Conservation (phyloP, 2,329 filamentous ascomycete species). For the Grosmannia serpens region DNA sequence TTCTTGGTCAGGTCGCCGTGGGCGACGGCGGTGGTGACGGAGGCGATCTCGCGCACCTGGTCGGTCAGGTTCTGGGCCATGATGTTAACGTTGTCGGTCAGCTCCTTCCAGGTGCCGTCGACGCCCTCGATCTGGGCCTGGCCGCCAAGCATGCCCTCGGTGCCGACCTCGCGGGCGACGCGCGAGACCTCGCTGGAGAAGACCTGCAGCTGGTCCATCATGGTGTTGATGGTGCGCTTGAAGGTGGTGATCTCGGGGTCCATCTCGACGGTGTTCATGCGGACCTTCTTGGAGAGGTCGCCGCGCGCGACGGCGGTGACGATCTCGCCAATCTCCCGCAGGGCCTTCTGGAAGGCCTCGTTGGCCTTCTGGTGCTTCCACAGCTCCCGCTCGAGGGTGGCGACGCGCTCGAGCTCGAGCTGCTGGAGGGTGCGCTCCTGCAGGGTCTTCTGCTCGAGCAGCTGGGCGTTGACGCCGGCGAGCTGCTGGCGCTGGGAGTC, state of each 20-base stretch:
- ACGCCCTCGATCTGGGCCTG: constrained; percentile 91
- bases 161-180: constrained; percentile 89
- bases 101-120: constrained; percentile 93
- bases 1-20: constrained; percentile 77
- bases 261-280: constrained; percentile 93
- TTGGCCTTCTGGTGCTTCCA: constrained; percentile 98
- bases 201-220: constrained; percentile 96
- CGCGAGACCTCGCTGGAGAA: constrained; percentile 95
- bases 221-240: constrained; percentile 96
- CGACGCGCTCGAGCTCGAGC: constrained; percentile 79
- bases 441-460: constrained; percentile 74
- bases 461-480: constrained; percentile 71
- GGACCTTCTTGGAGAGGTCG: constrained; percentile 91
- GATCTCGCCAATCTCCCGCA: constrained; percentile 94
- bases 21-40: constrained; percentile 72
- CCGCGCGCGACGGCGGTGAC: constrained; percentile 92
- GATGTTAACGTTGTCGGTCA: constrained; percentile 81
- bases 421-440: constrained; percentile 73
- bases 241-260: constrained; percentile 97
- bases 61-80: constrained; percentile 77
- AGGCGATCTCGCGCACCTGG: constrained; percentile 77
- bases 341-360: constrained; percentile 93
- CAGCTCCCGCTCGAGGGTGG: constrained; percentile 80
- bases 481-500: constrained; percentile 79
- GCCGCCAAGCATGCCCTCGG: constrained; percentile 84